Percentiles rank a stretch among this genome's conserved stretches.
These are phyloP conservation scores for Annulohypoxylon maeteangense DNA, from an alignment of 495 filamentous ascomycete species.

Conservation along the genomic window DNA sequence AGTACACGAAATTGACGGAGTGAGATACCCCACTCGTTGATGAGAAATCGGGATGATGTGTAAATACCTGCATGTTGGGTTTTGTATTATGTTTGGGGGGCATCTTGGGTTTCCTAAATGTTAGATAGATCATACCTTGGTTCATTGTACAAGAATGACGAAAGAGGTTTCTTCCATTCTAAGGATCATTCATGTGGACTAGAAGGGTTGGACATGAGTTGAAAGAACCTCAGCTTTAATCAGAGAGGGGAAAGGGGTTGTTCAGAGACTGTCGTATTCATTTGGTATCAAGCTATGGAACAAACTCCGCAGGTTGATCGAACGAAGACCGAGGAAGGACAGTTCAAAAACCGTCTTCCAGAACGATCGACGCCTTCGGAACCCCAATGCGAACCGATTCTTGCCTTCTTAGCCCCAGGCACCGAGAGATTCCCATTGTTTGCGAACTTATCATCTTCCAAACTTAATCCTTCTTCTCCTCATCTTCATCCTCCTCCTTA, in stretches of 20 bases:
- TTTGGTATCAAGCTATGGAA: background rate
- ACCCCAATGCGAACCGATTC: background rate
- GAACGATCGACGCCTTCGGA: background rate
- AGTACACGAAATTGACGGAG: background rate
- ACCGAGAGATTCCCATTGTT: background rate
- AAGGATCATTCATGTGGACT: background rate
- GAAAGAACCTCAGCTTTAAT: background rate
- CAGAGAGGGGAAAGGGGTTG: background rate
- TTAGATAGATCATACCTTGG: too few species aligned
- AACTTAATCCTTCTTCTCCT: slow-evolving; percentile 40
- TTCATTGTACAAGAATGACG: too few species aligned
- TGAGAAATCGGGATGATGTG: background rate
- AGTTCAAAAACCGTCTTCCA: background rate
- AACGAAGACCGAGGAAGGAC: background rate
- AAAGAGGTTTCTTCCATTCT: too few species aligned
- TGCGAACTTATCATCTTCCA: background rate
- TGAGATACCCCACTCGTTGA: background rate
- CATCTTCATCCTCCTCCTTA: background rate
- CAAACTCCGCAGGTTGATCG: background rate
- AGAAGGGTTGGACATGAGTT: background rate
- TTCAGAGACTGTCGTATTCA: background rate
- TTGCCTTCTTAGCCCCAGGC: background rate
- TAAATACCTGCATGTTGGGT: background rate
- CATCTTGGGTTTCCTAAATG: background rate
- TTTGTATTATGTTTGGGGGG: background rate